These are phyloP conservation scores for Gomphus bonarii DNA, from an alignment of 1,284 basidiomycete genomes.

Conservation along the genomic window DNA sequence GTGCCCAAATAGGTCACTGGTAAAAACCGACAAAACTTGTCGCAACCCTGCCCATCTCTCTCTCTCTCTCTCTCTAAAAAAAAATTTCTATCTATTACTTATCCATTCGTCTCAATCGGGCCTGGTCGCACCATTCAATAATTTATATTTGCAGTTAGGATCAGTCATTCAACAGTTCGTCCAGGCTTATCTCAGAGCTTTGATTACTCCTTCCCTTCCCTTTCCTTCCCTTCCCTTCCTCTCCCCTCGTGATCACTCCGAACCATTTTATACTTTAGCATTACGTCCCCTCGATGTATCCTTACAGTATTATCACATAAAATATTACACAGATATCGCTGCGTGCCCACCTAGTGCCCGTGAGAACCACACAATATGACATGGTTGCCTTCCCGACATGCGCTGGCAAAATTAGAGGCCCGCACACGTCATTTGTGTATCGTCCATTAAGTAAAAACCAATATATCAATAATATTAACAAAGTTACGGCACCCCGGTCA, in stretches of 20 bases:
- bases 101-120: background rate
- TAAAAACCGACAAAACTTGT: too few species aligned
- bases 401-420: too few species aligned
- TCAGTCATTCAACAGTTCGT: background rate
- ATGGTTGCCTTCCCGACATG: too few species aligned
- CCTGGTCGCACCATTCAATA: background rate
- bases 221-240: background rate
- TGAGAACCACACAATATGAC: too few species aligned
- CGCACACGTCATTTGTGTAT: too few species aligned
- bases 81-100: conserved; percentile 1
- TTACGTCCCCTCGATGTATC: background rate
- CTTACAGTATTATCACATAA: background rate
- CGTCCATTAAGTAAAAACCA: too few species aligned
- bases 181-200: background rate
- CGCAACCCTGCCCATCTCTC: too few species aligned
- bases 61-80: too few species aligned
- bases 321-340: too few species aligned
- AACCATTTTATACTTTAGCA: background rate
- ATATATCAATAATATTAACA: too few species aligned
- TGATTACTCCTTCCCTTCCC: background rate
- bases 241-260: background rate
- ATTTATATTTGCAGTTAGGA: background rate
- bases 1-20: conserved; percentile 50
- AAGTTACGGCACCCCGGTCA: background rate
- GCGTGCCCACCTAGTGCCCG: too few species aligned